Conservation (phyloP, 352 stramenopile genomes). For the Phytophthora uliginosa region DNA sequence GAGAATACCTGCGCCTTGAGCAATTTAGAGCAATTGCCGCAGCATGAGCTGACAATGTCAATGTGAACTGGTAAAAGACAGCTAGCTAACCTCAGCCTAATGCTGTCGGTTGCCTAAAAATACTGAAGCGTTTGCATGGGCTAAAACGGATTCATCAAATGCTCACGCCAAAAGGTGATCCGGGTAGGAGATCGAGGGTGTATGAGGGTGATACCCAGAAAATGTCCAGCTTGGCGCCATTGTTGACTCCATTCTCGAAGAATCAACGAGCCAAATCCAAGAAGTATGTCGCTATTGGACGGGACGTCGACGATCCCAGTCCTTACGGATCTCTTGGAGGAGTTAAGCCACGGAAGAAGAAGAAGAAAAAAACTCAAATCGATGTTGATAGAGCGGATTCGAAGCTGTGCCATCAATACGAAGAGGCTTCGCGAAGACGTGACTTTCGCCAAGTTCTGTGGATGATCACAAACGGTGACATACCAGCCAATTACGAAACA, state of each 20-base stretch:
- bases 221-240: constrained; percentile 28
- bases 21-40: constrained; percentile 18
- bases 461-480: constrained; percentile 73
- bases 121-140: constrained; percentile 13
- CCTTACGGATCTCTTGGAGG: constrained; percentile 5
- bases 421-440: constrained; percentile 62
- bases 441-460: constrained; percentile 76
- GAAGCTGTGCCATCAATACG: constrained; percentile 47
- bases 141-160: constrained; percentile 28
- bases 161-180: constrained; percentile 9
- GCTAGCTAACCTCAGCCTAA: background rate
- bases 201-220: background rate
- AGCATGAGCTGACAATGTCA: constrained; percentile 37
- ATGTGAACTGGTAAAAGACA: constrained; percentile 15
- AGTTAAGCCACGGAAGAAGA: constrained; percentile 6
- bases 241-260: constrained; percentile 23
- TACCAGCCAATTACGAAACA: constrained; percentile 63
- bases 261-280: constrained; percentile 27
- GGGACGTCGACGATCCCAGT: constrained; percentile 6
- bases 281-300: constrained; percentile 23
- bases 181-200: background rate
- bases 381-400: background rate
- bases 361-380: background rate
- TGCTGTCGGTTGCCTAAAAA: constrained; percentile 36
- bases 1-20: constrained; percentile 8